Base-by-base conservation (phyloP, 768 basidiomycete species). In the Phylloporus arenicola region DNA sequence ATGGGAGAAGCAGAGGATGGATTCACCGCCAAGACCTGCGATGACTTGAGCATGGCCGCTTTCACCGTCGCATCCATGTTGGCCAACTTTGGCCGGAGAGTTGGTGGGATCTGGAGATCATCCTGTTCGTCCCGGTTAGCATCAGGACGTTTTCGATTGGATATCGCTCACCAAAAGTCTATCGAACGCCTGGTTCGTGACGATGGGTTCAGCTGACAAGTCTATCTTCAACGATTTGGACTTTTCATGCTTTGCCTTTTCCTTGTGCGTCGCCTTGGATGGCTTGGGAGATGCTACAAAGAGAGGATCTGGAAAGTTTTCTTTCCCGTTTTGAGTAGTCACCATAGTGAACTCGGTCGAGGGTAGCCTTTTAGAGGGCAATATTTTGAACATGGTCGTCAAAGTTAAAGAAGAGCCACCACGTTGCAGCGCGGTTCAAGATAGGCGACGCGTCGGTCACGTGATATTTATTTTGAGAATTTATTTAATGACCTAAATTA, bases 1-100 rank as follows among this genome's bases (percentile, higher is more conserved):
- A 43, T 22, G 4, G 16, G 39, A 41, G 65, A 58, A 30, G 40
- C 62, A 24, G 68, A 56, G 22, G 65, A 60, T 25, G 71, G 71
- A 51, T 68, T 74, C 8, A 72, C 65, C 17, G 76, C 69, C 64
- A 88, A 71, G 24, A 79, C 77, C 27, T 85, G 82, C 1, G 90
- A 91, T 0, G 89, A 90, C 63, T 88, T 91, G 49, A 95, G 73
- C 88, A 95, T 93, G 12, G 88, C 88, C 5, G 88, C 90, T 64
- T 95, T 95, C 44, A 95, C 87, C 1, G 85, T 82, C 0, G 83
- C 71, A 50, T 94, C 89, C 80, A 95, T 89, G 14, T 81, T 82
- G 43, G 75, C 74, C 16, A 94, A 79, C 68, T 91, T 90, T 1
- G 83, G 84, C 8, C 92, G 79, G 20, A 92, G 71, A 3, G 80